These are phyloP conservation scores for Sherardia arvensis DNA, from an alignment of 257 asterid genomes.

Conservation along the genomic window DNA sequence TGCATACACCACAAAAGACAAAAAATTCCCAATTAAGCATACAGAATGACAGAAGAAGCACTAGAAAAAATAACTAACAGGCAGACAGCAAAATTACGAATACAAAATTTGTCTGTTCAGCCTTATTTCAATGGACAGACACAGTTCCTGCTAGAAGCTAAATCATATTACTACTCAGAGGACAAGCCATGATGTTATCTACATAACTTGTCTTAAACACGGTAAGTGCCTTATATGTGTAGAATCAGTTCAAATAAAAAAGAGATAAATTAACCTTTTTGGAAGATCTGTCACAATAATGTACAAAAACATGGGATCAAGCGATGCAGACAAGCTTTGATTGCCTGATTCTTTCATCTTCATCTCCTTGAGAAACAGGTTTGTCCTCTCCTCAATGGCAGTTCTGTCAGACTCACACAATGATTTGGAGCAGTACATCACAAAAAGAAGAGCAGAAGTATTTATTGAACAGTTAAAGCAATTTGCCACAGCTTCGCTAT, in stretches of 20 bases:
- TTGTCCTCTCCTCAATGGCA: constrained; percentile 48
- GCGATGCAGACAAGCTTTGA: constrained; percentile 27
- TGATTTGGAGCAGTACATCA: constrained; percentile 66
- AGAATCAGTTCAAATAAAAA: neutral
- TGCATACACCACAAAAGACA: constrained; percentile 18
- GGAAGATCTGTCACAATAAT: constrained; percentile 93
- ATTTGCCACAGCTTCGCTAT: constrained; percentile 77
- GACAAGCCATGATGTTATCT: neutral
- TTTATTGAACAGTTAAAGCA: constrained; percentile 64
- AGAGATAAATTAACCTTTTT: constrained; percentile 46
- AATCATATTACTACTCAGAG: neutral
- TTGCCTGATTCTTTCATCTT: constrained; percentile 32
- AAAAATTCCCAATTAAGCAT: neutral
- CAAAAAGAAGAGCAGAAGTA: constrained; percentile 44
- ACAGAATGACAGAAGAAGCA: neutral
- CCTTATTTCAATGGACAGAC: neutral
- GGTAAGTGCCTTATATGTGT: neutral
- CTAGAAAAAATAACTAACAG: neutral
- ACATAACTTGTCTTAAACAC: neutral
- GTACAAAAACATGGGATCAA: constrained; percentile 51
- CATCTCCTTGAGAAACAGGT: constrained; percentile 40
- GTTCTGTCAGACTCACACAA: constrained; percentile 44
- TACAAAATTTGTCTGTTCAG: neutral
- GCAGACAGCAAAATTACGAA: neutral
- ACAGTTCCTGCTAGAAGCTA: neutral